Conservation (phyloP, 2,329 filamentous ascomycete genomes). For the Cladophialophora yegresii region DNA sequence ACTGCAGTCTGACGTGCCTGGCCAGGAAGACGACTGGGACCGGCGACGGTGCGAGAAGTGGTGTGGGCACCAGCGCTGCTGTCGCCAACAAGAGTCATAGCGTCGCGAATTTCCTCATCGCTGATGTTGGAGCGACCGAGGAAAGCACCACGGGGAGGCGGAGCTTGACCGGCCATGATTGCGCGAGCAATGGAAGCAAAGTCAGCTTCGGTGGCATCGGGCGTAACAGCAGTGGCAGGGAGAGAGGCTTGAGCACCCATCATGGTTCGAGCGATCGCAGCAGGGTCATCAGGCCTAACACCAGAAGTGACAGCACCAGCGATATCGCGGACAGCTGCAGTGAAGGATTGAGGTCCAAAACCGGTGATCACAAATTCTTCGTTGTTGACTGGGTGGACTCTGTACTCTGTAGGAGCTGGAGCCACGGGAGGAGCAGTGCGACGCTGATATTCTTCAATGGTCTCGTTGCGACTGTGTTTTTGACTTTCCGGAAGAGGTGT, state of each 20-base stretch:
- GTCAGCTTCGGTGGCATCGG: neutral
- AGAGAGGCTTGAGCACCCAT: neutral
- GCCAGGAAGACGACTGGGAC: neutral
- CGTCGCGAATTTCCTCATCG: neutral
- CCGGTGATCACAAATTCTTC: neutral
- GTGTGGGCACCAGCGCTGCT: neutral
- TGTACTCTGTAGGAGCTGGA: neutral
- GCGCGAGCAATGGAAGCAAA: neutral
- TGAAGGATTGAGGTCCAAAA: neutral
- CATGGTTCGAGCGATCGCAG: neutral
- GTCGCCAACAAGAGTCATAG: neutral
- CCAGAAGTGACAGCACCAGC: neutral
- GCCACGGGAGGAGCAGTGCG: neutral
- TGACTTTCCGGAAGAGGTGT: neutral
- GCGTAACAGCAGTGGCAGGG: neutral
- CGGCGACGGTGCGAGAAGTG: neutral
- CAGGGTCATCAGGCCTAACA: neutral
- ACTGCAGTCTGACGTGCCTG: neutral
- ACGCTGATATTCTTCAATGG: neutral
- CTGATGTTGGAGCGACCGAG: neutral
- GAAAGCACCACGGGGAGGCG: neutral
- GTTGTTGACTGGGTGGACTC: neutral
- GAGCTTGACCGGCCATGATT: neutral
- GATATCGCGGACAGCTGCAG: neutral
- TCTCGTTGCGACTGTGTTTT: neutral